These are phyloP conservation scores for Paramecium caudatum DNA, from an alignment of 73 alveolate genomes.

Conservation along the genomic window DNA sequence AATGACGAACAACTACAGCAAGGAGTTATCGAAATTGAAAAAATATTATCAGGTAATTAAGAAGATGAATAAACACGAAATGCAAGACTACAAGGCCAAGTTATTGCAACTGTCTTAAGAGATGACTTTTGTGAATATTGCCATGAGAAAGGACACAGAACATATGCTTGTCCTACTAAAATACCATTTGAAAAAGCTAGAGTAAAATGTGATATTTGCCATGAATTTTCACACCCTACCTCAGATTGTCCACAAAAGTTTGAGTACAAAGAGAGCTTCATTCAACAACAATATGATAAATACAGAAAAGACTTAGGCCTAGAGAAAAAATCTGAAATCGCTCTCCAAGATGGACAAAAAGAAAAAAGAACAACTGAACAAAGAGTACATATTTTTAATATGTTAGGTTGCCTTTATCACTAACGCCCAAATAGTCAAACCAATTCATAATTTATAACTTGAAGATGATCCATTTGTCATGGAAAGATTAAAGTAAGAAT, in stretches of 20 bases:
- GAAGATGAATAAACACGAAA: conserved; percentile 85
- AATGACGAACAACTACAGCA: conserved; percentile 89
- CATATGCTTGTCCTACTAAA: conserved; percentile 70
- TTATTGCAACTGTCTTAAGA: conserved; percentile 51
- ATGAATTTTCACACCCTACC: conserved; percentile 65
- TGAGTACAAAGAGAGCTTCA: conserved; percentile 31
- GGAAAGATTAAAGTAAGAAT: conserved; percentile 21
- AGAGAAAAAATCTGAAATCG: not conserved
- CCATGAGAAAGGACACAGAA: conserved; percentile 76
- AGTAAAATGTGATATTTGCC: conserved; percentile 60
- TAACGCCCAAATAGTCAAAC: conserved; percentile 11
- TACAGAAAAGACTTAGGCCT: conserved; percentile 62
- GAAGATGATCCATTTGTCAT: not conserved
- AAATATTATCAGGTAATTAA: conserved; percentile 87
- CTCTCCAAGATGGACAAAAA: not conserved
- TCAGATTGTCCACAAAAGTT: conserved; percentile 46
- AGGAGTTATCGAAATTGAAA: conserved; percentile 89
- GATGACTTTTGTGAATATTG: conserved; percentile 73
- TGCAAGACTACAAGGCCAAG: conserved; percentile 49
- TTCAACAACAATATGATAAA: conserved; percentile 54
- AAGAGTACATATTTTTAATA: conserved; percentile 12
- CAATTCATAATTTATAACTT: not conserved
- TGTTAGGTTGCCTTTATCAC: conserved; percentile 43
- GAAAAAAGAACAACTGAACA: conserved; percentile 44
- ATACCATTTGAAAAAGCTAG: conserved; percentile 68